Conservation (phyloP, 306 rosid genomes). For the Castanea crenata region DNA sequence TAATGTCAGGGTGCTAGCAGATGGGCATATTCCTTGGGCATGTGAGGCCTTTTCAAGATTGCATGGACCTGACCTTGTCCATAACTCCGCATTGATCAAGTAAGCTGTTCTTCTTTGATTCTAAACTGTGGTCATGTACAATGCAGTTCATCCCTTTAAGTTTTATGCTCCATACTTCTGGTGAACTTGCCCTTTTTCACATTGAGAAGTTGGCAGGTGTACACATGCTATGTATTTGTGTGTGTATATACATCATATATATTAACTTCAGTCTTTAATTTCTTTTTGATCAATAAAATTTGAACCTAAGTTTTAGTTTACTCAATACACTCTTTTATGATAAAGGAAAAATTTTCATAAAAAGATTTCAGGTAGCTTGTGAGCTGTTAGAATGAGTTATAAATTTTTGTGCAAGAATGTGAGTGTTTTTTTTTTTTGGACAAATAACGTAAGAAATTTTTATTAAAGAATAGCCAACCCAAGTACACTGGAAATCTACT, state of each 20-base stretch:
- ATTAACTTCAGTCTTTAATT: not conserved
- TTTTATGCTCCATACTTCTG: not conserved
- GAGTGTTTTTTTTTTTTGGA: too few species aligned
- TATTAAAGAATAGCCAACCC: too few species aligned
- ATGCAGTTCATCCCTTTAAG: not conserved
- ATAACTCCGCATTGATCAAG: constrained; percentile 45
- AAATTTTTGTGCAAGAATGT: not conserved
- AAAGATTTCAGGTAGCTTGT: not conserved
- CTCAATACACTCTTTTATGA: not conserved
- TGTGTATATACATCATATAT: not conserved
- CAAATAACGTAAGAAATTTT: too few species aligned
- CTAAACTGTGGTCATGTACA: constrained; percentile 5
- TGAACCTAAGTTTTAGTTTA: not conserved
- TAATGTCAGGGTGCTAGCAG: constrained; percentile 66
- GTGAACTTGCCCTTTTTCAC: not conserved
- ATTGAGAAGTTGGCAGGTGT: not conserved
- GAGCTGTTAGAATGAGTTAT: not conserved
- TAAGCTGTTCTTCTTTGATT: constrained; percentile 26
- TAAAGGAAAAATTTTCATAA: not conserved
- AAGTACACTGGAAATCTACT: too few species aligned
- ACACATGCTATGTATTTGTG: not conserved
- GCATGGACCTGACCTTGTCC: constrained; percentile 52
- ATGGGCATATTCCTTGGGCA: constrained; percentile 85
- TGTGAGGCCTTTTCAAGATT: constrained; percentile 68
- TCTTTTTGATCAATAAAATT: not conserved